Evolutionary conservation across 768 basidiomycete species (phyloP).

Genomic region (Kondoa malvinella): DNA sequence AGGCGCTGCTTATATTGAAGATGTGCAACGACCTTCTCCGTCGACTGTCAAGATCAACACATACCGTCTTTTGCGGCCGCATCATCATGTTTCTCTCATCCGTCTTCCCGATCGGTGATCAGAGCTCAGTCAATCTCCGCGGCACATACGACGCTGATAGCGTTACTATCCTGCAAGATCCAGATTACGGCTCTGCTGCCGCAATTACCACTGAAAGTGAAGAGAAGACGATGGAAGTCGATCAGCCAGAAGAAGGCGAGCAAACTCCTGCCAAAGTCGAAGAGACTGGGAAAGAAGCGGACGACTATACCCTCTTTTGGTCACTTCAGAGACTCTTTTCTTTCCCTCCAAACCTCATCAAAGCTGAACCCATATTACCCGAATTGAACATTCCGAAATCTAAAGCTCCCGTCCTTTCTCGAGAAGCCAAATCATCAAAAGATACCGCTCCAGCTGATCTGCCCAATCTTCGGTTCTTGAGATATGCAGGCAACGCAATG

Average conservation of each 20-base stretch:
- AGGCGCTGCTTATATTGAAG: conserved; percentile 65
- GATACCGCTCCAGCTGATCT: conserved; percentile 3
- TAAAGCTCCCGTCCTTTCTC: not conserved
- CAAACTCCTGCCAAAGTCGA: conserved; percentile 15
- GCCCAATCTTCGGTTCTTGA: conserved; percentile 46
- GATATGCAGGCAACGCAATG: conserved; percentile 51
- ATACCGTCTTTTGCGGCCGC: conserved; percentile 72
- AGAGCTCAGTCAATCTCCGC: conserved; percentile 77
- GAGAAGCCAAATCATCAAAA: not conserved
- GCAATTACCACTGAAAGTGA: not conserved
- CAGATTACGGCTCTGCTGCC: conserved; percentile 39
- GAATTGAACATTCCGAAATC: not conserved
- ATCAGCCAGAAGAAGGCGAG: not conserved
- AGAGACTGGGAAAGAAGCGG: conserved; percentile 38
- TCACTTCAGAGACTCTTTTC: conserved; percentile 71
- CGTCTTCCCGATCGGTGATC: conserved; percentile 71
- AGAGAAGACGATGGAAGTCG: conserved; percentile 21
- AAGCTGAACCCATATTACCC: conserved; percentile 1
- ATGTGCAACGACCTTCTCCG: conserved; percentile 73
- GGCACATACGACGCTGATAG: conserved; percentile 54
- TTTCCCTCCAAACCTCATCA: conserved; percentile 42
- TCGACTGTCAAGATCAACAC: conserved; percentile 67
- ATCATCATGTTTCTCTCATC: conserved; percentile 72
- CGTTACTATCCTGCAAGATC: conserved; percentile 27
- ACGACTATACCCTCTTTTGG: conserved; percentile 81